phyloP scores from a whole-genome alignment of 2,329 filamentous ascomycete species.

The Aureobasidium namibiae region DNA sequence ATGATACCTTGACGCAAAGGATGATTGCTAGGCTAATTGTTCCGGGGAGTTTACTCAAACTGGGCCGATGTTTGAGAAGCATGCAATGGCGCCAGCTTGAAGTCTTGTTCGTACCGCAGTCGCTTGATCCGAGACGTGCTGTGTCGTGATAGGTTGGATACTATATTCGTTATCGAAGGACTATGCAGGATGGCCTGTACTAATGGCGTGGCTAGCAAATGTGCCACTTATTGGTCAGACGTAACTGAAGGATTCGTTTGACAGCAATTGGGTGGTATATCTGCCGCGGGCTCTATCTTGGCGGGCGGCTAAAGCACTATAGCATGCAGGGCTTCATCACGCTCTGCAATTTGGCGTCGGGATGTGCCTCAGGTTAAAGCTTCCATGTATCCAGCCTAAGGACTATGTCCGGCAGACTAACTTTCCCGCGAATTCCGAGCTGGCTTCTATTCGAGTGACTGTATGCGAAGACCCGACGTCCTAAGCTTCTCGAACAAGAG shows the following conservation, averaged over 20 bases:
- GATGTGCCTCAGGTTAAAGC: not conserved
- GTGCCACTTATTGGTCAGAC: not conserved
- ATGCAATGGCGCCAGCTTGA: not conserved
- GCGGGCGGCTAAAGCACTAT: not conserved
- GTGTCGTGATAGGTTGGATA: not conserved
- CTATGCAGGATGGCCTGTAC: not conserved
- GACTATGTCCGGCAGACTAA: not conserved
- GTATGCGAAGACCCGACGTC: not conserved
- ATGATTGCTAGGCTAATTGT: no score
- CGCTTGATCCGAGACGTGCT: not conserved
- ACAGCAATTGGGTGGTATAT: not conserved
- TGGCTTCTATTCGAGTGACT: not conserved
- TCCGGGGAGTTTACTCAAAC: not conserved
- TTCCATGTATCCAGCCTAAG: not conserved
- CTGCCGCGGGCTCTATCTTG: not conserved
- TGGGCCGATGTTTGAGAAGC: not conserved
- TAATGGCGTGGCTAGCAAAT: not conserved
- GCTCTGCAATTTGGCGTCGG: not conserved
- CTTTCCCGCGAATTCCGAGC: not conserved
- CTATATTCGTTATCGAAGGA: not conserved
- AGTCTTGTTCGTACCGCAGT: not conserved
- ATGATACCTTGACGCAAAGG: not conserved
- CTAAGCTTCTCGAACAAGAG: not conserved
- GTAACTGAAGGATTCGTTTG: not conserved
- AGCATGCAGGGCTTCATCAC: not conserved